Percentiles rank a stretch among this genome's conserved stretches.
Evolutionary conservation across 2,329 filamentous ascomycete genomes (phyloP).

Genomic region (Aureobasidium sp.): DNA sequence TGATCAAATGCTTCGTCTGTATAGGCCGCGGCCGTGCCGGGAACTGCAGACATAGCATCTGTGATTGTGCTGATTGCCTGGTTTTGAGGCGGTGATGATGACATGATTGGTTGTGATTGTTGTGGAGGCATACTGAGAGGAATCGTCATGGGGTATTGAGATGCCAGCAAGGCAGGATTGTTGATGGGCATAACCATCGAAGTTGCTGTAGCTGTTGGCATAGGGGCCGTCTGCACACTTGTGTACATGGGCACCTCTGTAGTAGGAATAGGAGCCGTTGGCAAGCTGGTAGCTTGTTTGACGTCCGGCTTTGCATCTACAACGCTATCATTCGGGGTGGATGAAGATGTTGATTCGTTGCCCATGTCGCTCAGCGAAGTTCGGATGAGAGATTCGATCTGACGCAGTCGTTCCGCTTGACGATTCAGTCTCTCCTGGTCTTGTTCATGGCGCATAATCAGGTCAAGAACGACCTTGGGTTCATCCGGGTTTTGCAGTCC

Average conservation of each 20-base stretch:
- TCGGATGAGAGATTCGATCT: conserved; percentile 10
- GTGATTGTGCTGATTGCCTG: conserved; percentile 3
- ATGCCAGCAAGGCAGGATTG: conserved; percentile 3
- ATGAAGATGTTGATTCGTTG: not conserved
- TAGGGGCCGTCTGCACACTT: not conserved
- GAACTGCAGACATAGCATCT: conserved; percentile 11
- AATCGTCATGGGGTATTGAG: conserved; percentile 6
- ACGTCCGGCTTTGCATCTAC: not conserved
- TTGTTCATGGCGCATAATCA: conserved; percentile 14
- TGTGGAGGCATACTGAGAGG: not conserved
- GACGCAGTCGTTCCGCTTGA: conserved; percentile 12
- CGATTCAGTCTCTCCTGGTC: conserved; percentile 13
- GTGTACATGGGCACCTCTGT: not conserved
- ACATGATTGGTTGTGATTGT: not conserved
- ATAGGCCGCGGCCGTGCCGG: not conserved
- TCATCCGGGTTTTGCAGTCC: conserved; percentile 14
- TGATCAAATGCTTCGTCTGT: conserved; percentile 7
- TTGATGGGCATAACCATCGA: not conserved
- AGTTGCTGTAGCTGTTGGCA: not conserved
- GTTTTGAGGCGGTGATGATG: not conserved
- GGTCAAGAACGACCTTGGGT: conserved; percentile 13
- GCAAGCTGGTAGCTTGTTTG: not conserved
- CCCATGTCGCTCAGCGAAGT: conserved; percentile 7
- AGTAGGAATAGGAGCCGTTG: not conserved
- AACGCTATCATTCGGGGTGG: not conserved